Evolutionary conservation across 1,284 basidiomycete genomes (phyloP).

Genomic region (Trichosporon ovoides): DNA sequence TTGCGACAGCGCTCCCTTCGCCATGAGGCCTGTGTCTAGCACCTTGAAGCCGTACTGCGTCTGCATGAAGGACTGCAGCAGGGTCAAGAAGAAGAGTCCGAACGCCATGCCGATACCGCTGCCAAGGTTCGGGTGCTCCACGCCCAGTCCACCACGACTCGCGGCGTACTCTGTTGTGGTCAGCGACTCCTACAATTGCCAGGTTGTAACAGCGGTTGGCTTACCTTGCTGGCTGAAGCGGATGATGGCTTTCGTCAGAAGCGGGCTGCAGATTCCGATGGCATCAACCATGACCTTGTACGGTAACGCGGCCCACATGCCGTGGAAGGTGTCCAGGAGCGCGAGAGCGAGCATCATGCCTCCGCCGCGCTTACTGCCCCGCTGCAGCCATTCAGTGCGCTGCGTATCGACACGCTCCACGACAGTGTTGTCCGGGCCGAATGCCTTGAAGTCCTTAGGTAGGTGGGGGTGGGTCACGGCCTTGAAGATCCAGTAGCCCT

Average conservation of each 20-base stretch:
- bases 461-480: background rate
- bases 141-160: background rate
- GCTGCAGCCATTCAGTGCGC: background rate
- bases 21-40: background rate
- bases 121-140: background rate
- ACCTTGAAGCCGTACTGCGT: background rate
- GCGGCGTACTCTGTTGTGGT: background rate
- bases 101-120: background rate
- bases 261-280: background rate
- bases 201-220: too few relatives aligned
- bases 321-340: background rate
- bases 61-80: background rate
- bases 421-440: background rate
- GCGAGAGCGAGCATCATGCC: background rate
- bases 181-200: too few relatives aligned
- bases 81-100: background rate
- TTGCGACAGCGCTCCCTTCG: conserved; percentile 63
- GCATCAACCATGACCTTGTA: background rate
- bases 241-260: conserved; percentile 10
- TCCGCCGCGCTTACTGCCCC: background rate
- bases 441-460: background rate
- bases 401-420: background rate
- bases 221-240: conserved; percentile 8
- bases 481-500: background rate
- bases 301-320: background rate